Evolutionary conservation across 768 basidiomycete species (phyloP), one percentile per base, ranked within the genome.

Genomic region (Lentinula detonsa): DNA sequence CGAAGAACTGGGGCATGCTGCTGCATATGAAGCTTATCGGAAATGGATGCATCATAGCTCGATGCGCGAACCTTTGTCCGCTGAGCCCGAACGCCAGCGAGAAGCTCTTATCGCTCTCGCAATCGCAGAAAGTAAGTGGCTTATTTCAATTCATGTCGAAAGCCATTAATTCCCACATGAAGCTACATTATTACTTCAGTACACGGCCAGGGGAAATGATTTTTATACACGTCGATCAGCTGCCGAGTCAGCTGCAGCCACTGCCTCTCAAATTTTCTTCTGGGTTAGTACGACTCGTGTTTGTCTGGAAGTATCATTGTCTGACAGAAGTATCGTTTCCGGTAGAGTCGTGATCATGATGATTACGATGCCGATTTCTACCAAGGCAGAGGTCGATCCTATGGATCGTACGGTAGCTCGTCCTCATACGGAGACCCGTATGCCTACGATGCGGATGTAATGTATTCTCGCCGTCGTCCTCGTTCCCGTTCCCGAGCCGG

Each of bases 1-100:
- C 0, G 66, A 72, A 16, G 87, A 90, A 61, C 79, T 92, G 16
- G 90, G 90, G 0, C 82, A 86, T 65, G 90, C 90, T 4, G 89
- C 89, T 9, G 89, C 87, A 2, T 91, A 89, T 68, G 88, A 91
- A 70, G 88, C 88, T 0, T 85, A 86, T 70, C 79, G 88, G 15
- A 80, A 80, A 31, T 87, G 86, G 84, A 82, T 83, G 55, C 78
- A 84, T 65, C 82, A 85, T 64, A 80, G 71, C 43, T 75, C 72
- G 5, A 75, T 86, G 48, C 83, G 85, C 60, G 80, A 83, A 53
- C 82, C 84, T 15, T 65, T 88, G 4, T 78, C 78, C 57, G 81
- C 78, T 8, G 84, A 88, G 65, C 69, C 73, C 50, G 87, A 85
- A 63, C 74, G 84, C 46, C 85, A 88, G 68, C 73, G 85, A 57